Conservation (phyloP, 129 eudicot species). For the Arctium minus region DNA sequence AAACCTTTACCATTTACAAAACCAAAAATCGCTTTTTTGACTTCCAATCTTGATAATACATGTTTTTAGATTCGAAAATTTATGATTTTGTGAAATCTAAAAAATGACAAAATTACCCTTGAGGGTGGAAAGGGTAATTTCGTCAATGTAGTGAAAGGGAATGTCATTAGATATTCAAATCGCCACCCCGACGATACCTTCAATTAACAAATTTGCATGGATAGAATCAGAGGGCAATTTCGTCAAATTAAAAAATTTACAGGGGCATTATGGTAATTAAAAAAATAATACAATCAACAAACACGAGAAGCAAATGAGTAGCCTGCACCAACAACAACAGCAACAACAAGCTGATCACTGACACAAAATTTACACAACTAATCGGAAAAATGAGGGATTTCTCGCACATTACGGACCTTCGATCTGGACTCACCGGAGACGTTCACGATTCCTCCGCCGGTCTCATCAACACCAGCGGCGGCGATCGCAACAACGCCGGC, state of each 20-base stretch:
- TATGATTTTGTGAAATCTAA: not conserved
- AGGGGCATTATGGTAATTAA: not conserved
- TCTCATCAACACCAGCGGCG: not conserved
- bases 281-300: not conserved
- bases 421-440: not conserved
- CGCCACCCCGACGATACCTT: not conserved
- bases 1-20: not conserved
- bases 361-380: not conserved
- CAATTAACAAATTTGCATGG: not conserved
- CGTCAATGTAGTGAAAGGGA: not conserved
- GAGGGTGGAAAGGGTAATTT: not conserved
- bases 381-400: not conserved
- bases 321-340: not conserved
- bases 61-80: too few species aligned
- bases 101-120: not conserved
- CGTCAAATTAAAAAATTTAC: not conserved
- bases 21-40: not conserved
- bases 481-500: not conserved
- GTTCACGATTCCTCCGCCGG: not conserved
- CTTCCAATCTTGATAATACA: not conserved
- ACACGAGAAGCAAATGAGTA: not conserved
- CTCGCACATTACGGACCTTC: not conserved
- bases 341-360: not conserved
- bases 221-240: not conserved
- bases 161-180: too few species aligned